Conservation (phyloP, 1,284 basidiomycete species). For the Anthracocystis walkeri region DNA sequence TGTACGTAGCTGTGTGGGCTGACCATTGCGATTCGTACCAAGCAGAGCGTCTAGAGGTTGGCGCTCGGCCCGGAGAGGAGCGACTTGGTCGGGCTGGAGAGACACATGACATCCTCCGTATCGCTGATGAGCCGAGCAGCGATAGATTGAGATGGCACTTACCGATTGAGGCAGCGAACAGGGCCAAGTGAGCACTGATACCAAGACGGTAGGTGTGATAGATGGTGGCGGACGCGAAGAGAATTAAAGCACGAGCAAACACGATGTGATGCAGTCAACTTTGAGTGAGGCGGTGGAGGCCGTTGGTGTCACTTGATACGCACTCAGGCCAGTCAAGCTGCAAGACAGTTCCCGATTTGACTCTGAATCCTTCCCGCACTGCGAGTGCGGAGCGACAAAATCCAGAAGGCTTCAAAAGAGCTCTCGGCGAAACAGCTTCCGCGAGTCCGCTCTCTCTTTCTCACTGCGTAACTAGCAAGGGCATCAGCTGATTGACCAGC, state of each 20-base stretch:
- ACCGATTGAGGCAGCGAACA: not conserved
- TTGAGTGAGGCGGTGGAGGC: not conserved
- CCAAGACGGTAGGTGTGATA: not conserved
- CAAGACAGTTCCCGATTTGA: too few relatives aligned
- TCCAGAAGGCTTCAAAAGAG: not conserved
- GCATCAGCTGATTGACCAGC: too few relatives aligned
- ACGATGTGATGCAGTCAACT: not conserved
- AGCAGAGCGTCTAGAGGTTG: not conserved
- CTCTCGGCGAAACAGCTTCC: constrained; percentile 2
- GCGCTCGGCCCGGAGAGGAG: not conserved
- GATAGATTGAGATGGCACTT: not conserved
- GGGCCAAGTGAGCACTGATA: not conserved
- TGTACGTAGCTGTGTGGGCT: not conserved
- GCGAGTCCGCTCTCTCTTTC: not conserved
- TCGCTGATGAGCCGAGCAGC: not conserved
- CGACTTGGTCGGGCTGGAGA: not conserved
- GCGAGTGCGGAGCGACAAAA: not conserved
- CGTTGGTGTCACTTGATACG: not conserved
- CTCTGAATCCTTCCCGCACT: not conserved
- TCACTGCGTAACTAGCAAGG: too few relatives aligned
- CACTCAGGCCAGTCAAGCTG: not conserved
- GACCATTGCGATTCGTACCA: not conserved
- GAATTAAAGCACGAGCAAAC: too few relatives aligned
- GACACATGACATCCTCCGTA: not conserved
- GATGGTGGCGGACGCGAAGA: constrained; percentile 1